Percentiles rank a stretch among this genome's conserved stretches.
Evolutionary conservation across 2,329 filamentous ascomycete genomes (phyloP).

Genomic region (Pleomassaria siparia): DNA sequence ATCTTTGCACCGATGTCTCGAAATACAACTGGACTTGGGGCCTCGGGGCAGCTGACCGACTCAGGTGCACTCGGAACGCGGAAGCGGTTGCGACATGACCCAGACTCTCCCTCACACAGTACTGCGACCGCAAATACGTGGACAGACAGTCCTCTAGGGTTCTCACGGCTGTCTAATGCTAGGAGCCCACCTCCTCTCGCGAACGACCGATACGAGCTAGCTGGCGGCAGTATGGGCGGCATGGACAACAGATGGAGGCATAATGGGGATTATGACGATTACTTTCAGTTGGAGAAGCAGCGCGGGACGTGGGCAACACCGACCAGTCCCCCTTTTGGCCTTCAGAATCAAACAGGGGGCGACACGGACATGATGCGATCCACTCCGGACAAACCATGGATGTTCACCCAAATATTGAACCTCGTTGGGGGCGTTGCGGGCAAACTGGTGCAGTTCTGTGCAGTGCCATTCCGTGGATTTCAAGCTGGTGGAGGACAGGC

Average conservation of each 20-base stretch:
- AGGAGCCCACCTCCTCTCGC: constrained; percentile 50
- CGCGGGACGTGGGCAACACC: constrained; percentile 39
- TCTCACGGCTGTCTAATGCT: constrained; percentile 25
- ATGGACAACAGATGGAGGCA: constrained; percentile 46
- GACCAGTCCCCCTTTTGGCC: constrained; percentile 22
- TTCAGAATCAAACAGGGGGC: constrained; percentile 9
- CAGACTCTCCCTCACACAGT: constrained; percentile 15
- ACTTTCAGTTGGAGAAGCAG: constrained; percentile 41
- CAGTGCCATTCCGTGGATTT: constrained; percentile 76
- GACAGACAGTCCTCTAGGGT: constrained; percentile 18
- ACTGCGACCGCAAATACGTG: constrained; percentile 19
- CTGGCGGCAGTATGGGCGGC: no score
- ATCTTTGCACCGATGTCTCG: constrained; percentile 26
- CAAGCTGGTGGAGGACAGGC: constrained; percentile 78
- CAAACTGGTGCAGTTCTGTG: constrained; percentile 83
- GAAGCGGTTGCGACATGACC: constrained; percentile 29
- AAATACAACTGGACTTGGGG: constrained; percentile 27
- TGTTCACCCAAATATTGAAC: constrained; percentile 52
- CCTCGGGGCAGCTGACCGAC: constrained; percentile 32
- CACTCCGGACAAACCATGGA: constrained; percentile 27
- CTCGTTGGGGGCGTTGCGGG: constrained; percentile 69
- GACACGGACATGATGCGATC: constrained; percentile 9
- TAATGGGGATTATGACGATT: constrained; percentile 46
- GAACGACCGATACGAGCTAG: constrained; percentile 54
- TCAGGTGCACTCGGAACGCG: constrained; percentile 32